A percentile compares a stretch with the other conserved stretches of the same genome.
phyloP scores from a whole-genome alignment of 345 rosid genomes.

The Cardamine chenopodiifolia region DNA sequence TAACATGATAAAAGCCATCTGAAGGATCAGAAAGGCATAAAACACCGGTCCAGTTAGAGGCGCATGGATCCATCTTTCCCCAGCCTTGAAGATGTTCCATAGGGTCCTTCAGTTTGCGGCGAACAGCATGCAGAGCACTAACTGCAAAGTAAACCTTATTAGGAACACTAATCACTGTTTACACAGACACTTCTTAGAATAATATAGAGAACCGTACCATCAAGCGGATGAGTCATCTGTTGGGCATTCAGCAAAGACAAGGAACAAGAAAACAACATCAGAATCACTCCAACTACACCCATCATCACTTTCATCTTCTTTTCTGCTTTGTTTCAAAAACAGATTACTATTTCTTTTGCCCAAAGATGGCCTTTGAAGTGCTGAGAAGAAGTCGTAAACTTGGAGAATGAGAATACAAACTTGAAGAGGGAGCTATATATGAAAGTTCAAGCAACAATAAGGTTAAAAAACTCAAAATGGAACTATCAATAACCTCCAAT shows the following conservation, averaged over 20 bases:
- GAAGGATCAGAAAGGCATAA: conserved; percentile 33
- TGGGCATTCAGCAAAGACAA: conserved; percentile 32
- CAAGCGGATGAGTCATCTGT: conserved; percentile 35
- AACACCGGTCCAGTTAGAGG: conserved; percentile 42
- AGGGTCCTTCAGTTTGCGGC: conserved; percentile 36
- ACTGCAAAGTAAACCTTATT: conserved; percentile 5
- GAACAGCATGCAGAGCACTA: conserved; percentile 25
- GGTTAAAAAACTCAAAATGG: neutral
- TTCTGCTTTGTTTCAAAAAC: neutral
- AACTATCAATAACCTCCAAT: conserved; percentile 15
- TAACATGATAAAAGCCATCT: conserved; percentile 64
- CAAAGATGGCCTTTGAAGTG: neutral
- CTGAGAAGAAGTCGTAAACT: conserved; percentile 10
- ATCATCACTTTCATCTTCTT: conserved; percentile 13
- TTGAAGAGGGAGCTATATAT: conserved; percentile 11
- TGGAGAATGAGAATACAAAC: conserved; percentile 12
- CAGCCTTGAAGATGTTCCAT: conserved; percentile 35
- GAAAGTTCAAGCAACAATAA: conserved; percentile 6
- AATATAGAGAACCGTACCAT: conserved; percentile 22
- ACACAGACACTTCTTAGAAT: neutral
- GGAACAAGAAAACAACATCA: conserved; percentile 19
- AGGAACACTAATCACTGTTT: conserved; percentile 5
- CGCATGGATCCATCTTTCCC: conserved; percentile 41
- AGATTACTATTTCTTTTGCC: neutral
- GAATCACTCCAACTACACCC: conserved; percentile 12